phyloP scores from a whole-genome alignment of 371 early-diverging fungal genomes.

The Lichtheimia ornata region DNA sequence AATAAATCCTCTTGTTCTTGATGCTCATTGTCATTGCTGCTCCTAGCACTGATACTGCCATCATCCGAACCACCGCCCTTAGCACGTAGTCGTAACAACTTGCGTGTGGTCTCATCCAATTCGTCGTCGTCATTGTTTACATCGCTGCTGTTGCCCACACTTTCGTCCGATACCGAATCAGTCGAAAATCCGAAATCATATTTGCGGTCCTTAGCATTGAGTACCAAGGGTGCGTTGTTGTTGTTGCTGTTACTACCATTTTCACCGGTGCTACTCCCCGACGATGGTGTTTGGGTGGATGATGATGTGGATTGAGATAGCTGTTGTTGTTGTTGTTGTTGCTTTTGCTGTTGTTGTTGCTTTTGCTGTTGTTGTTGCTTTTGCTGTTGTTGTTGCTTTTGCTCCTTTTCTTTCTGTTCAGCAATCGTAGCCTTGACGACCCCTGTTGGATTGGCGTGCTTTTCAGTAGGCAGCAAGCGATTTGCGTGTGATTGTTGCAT shows the following conservation, averaged over 20 bases:
- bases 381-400: not conserved
- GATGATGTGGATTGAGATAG: too few species aligned
- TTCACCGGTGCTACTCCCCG: not conserved
- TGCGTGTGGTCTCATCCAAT: conserved; percentile 13
- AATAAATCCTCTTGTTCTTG: not conserved
- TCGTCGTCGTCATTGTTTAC: not conserved
- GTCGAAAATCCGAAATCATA: conserved; percentile 17
- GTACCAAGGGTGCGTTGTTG: not conserved
- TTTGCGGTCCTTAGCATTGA: not conserved
- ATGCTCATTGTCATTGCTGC: not conserved
- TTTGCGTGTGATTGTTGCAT: conserved; percentile 9
- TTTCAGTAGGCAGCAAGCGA: conserved; percentile 17
- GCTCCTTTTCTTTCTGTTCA: conserved; percentile 2
- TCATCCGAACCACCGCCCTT: not conserved
- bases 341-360: too few species aligned
- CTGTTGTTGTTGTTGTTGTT: too few species aligned
- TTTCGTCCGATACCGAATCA: not conserved
- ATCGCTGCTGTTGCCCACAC: not conserved
- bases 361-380: not conserved
- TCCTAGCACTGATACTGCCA: not conserved
- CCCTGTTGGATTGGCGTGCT: not conserved
- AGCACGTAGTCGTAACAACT: conserved; percentile 7
- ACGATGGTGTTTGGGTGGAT: too few species aligned
- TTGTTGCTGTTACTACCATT: not conserved
- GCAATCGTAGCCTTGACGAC: conserved; percentile 2